phyloP scores from a whole-genome alignment of 805 yeast species.

The Hanseniaspora thailandica region DNA sequence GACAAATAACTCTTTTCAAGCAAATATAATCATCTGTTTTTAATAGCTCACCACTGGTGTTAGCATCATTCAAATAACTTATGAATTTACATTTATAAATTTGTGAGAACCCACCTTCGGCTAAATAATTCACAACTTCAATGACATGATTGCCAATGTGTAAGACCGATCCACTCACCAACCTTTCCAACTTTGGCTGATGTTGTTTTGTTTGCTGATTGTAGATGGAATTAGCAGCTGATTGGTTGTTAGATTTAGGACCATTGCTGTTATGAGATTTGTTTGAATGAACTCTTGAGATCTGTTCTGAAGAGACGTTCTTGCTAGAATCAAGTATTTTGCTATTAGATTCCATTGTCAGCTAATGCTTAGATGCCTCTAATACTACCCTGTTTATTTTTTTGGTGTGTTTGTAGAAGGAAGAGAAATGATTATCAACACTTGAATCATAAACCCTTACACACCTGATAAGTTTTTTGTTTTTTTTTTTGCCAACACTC shows the following conservation, averaged over 20 bases:
- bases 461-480: background rate
- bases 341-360: background rate
- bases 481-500: background rate
- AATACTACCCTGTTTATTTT: background rate
- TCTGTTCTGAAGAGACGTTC: background rate
- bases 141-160: constrained; percentile 53
- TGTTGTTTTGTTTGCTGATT: constrained; percentile 6
- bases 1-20: constrained; percentile 61
- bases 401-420: too few relatives aligned
- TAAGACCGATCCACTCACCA: constrained; percentile 41
- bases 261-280: constrained; percentile 5
- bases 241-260: background rate
- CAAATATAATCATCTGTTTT: constrained; percentile 44
- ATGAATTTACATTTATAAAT: constrained; percentile 53
- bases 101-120: constrained; percentile 74
- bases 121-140: constrained; percentile 43
- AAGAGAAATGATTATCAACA: too few relatives aligned
- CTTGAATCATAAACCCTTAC: too few relatives aligned
- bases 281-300: constrained; percentile 4
- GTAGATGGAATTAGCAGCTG: background rate
- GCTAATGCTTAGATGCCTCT: too few relatives aligned
- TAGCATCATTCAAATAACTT: constrained; percentile 21
- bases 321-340: background rate
- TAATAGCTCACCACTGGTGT: constrained; percentile 25
- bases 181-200: constrained; percentile 15